phyloP scores from a whole-genome alignment of 306 rosid genomes.

The Inga leiocalycina region DNA sequence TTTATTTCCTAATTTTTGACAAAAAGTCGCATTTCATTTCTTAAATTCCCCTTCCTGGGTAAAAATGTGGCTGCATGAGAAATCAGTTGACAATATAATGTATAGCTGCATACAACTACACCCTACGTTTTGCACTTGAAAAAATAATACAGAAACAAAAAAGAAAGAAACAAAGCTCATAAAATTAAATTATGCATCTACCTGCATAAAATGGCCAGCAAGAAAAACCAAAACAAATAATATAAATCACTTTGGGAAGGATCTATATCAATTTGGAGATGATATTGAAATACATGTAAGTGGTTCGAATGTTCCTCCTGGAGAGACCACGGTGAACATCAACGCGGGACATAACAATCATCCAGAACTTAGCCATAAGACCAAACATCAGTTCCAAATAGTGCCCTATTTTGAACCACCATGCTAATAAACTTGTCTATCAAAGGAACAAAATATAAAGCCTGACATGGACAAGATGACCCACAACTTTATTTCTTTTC shows the following conservation, averaged over 20 bases:
- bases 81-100: not conserved
- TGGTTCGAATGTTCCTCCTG: constrained; percentile 7
- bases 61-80: not conserved
- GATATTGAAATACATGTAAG: constrained; percentile 8
- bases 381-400: constrained; percentile 17
- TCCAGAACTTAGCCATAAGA: constrained; percentile 23
- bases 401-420: constrained; percentile 21
- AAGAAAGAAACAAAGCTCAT: not conserved
- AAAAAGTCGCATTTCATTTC: not conserved
- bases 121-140: not conserved
- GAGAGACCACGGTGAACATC: constrained; percentile 10
- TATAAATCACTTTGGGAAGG: constrained; percentile 1
- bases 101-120: not conserved
- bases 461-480: constrained; percentile 24
- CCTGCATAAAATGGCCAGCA: not conserved
- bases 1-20: too few species aligned
- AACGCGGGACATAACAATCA: constrained; percentile 7
- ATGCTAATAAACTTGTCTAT: constrained; percentile 27
- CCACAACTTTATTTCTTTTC: constrained; percentile 51
- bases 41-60: not conserved
- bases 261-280: not conserved
- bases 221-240: not conserved
- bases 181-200: not conserved
- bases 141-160: too few species aligned
- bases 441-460: constrained; percentile 24